Base-by-base conservation (phyloP, 2,329 filamentous ascomycete species). In the Trichoderma lentiforme region DNA sequence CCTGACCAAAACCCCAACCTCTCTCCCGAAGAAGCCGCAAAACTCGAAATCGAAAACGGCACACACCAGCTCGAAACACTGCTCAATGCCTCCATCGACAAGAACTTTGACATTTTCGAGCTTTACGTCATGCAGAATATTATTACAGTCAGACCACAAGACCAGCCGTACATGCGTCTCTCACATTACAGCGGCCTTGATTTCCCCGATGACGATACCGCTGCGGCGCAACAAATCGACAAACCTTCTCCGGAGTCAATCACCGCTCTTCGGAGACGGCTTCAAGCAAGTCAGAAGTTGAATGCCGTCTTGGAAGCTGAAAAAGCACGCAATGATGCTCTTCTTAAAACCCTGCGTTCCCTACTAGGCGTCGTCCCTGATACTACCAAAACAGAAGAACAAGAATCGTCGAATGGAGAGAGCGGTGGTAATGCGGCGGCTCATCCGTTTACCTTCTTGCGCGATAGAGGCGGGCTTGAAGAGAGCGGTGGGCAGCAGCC, bases 121-220 rank as follows among this genome's bases (percentile, higher is more conserved):
- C 92, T 99, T 71, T 98, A 95, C 83, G 91, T 94, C 66, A 86
- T 99, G 84, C 87, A 94, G 75, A 98, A 98, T 79, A 92, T 95
- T 76, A 83, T 96, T 74, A 91, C 88, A 53, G 89, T 95, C 51
- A 80, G 81, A 43, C 89, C 89, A 63, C 89, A 91, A 32, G 92
- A 95, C 73, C 85, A 92, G 77, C 88, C 89, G 72, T 98, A 92
- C 89, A 91, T 98, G 74, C 86, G 92, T 68, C 84, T 99, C 74
- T 88, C 89, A 62, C 95, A 98, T 85, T 98, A 99, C 83, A 90
- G 94, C 80, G 93, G 85, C 1, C 79, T 90, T 24, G 86, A 88
- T 73, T 85, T 90, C 58, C 73, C 76, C 5, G 56, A 53, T 0
- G 39, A 32, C 3, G 58, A 53, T 15, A 18, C 36, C 9, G 65